Percentiles rank a stretch among this genome's conserved stretches.
phyloP scores from a whole-genome alignment of 495 filamentous ascomycete genomes.

The Evernia prunastri region DNA sequence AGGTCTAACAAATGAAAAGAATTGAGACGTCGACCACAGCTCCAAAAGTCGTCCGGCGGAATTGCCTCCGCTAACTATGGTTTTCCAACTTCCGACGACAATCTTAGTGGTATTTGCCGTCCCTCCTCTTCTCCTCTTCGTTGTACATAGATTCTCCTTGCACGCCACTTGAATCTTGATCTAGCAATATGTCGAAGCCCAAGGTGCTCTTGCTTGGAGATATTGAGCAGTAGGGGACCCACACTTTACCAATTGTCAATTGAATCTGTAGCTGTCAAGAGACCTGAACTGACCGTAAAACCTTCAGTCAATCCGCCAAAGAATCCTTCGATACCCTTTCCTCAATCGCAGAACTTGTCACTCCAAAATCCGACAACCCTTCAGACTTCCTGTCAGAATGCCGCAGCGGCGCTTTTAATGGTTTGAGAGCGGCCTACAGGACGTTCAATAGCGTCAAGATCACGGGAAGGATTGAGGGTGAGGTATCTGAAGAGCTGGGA shows the following conservation, averaged over 20 bases:
- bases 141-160: not conserved
- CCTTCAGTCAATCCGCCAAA: slow-evolving; percentile 33
- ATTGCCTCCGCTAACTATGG: no score
- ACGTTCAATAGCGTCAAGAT: slow-evolving; percentile 61
- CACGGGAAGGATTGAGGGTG: slow-evolving; percentile 64
- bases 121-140: not conserved
- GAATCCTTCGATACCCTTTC: slow-evolving; percentile 46
- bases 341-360: slow-evolving; percentile 44
- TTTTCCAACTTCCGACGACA: not conserved
- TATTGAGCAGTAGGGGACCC: slow-evolving; percentile 45
- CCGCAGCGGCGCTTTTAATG: slow-evolving; percentile 58
- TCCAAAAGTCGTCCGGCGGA: no score
- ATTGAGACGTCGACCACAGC: no score
- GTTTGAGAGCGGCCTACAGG: slow-evolving; percentile 63
- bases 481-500: slow-evolving; percentile 57
- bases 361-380: slow-evolving; percentile 47
- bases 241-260: slow-evolving; percentile 1
- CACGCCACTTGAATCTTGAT: not conserved
- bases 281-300: not conserved
- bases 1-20: no score
- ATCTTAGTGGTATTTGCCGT: not conserved
- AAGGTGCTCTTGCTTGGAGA: slow-evolving; percentile 53
- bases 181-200: slow-evolving; percentile 31
- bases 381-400: slow-evolving; percentile 69
- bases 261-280: slow-evolving; percentile 14